Conservation (phyloP, 352 stramenopile genomes). For the Phytophthora hibernalis region DNA sequence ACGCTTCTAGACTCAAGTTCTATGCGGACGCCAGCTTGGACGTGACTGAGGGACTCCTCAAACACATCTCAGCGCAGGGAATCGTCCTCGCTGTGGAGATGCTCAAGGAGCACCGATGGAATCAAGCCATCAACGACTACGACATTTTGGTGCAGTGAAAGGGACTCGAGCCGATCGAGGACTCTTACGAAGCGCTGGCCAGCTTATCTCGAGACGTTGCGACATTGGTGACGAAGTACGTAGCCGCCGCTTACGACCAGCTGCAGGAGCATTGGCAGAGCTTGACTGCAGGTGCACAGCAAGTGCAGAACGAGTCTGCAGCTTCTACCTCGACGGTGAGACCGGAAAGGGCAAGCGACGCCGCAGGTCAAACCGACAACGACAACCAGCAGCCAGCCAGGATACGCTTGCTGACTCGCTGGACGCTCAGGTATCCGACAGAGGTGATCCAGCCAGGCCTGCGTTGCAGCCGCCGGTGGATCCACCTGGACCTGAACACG, state of each 20-base stretch:
- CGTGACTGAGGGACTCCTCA: slow-evolving; percentile 7
- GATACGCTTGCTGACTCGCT: too few relatives aligned
- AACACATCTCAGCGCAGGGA: slow-evolving; percentile 8
- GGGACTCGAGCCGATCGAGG: slow-evolving; percentile 19
- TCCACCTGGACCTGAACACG: background rate
- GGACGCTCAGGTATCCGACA: background rate
- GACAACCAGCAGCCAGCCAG: too few relatives aligned
- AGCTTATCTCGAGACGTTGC: background rate
- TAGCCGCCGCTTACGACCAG: background rate
- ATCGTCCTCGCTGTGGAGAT: slow-evolving; percentile 8
- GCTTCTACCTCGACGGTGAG: background rate
- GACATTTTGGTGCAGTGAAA: slow-evolving; percentile 12
- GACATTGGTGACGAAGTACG: background rate
- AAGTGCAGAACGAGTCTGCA: background rate
- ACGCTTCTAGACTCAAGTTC: slow-evolving; percentile 19
- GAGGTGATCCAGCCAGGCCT: background rate
- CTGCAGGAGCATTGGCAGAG: background rate
- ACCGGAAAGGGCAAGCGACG: background rate
- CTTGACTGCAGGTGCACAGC: background rate
- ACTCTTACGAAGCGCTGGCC: slow-evolving; percentile 7
- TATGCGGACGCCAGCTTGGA: slow-evolving; percentile 8
- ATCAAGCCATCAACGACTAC: slow-evolving; percentile 5
- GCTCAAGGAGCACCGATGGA: slow-evolving; percentile 15
- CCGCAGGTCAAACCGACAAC: background rate
- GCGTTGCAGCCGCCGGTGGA: background rate